A percentile compares a stretch with the other conserved stretches of the same genome.
These are phyloP conservation scores for Aspergillus terreus DNA, from an alignment of 2,329 filamentous ascomycete genomes.

Conservation along the genomic window DNA sequence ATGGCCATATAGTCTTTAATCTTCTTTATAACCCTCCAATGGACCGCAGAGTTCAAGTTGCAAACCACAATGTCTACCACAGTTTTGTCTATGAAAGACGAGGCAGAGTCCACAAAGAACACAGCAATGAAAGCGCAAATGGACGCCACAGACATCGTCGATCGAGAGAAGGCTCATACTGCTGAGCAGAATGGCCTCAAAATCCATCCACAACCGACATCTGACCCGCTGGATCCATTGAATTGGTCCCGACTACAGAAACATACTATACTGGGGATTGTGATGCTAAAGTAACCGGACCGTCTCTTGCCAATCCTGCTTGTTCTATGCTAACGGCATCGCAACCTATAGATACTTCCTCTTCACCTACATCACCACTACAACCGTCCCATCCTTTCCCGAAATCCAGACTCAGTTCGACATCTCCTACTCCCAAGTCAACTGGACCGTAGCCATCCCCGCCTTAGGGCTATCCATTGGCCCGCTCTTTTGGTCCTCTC, in stretches of 20 bases:
- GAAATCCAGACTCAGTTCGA: slow-evolving; percentile 47
- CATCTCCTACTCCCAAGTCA: slow-evolving; percentile 46
- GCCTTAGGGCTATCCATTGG: slow-evolving; percentile 50
- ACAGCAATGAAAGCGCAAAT: not conserved
- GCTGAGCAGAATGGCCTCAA: slow-evolving; percentile 24
- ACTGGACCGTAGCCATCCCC: slow-evolving; percentile 55
- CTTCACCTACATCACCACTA: slow-evolving; percentile 58
- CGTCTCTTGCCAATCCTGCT: not conserved
- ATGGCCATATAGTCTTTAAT: not conserved
- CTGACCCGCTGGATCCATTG: slow-evolving; percentile 51
- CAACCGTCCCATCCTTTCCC: slow-evolving; percentile 53
- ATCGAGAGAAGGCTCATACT: not conserved
- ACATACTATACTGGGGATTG: slow-evolving; percentile 48
- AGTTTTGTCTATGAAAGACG: not conserved
- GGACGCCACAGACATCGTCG: not conserved
- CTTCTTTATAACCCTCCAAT: not conserved
- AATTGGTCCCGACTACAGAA: slow-evolving; percentile 51
- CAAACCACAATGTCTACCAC: not conserved
- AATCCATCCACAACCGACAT: slow-evolving; percentile 41
- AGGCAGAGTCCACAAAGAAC: not conserved
- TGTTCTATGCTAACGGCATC: not conserved
- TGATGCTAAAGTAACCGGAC: slow-evolving; percentile 50
- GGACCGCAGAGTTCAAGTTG: not conserved
- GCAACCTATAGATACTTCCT: slow-evolving; percentile 48
- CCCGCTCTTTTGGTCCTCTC: slow-evolving; percentile 49